Evolutionary conservation across 164 flowering plant species (phyloP), one percentile per base, ranked within the genome.

Genomic region (Aristolochia californica): DNA sequence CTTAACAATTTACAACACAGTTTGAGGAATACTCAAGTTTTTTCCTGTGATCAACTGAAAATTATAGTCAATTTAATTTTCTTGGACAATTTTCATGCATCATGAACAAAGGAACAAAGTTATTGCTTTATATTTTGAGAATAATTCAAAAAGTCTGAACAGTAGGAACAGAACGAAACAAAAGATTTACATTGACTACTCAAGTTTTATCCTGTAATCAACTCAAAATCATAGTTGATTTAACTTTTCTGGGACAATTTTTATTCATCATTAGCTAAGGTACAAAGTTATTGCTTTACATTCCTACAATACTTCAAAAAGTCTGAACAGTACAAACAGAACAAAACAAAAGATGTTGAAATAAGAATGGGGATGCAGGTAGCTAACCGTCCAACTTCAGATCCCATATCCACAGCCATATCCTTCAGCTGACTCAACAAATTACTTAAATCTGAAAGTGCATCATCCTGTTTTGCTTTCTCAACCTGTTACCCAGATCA

Each of bases 331-430:
- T 11, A 43, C 45, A 43, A 43, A 48, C 20, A 18, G 22, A n/a
- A n/a, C n/a, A 11, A 1, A 48, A 18, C 1, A 2, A 13, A 48
- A 48, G 20, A 8, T 13, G n/a, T 18, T 48, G 20, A 15, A 20
- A 48, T 0, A 14, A 0, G 1, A 48, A 15, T 0, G 11, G n/a
- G 20, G 16, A 10, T 14, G 52, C 52, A 9, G 1, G 48, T 4
- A 43, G 53, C 94, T 13, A 66, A 63, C 98, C 89, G 82, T 53
- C 34, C 68, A 17, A 64, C 58, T 56, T 64, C 68, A 23, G 62
- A 52, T 27, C 68, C 68, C 68, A 64, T 64, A 28, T 45, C 68
- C 30, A 64, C 51, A 58, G 68, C 62, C 68, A 64, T 64, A n/a
- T 50, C 62, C 62, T 64, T 64, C 45, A 64, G 62, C 51, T 64